A percentile compares a stretch with the other conserved stretches of the same genome.
Conservation (phyloP, 345 rosid species). For the Camelina hispida region DNA sequence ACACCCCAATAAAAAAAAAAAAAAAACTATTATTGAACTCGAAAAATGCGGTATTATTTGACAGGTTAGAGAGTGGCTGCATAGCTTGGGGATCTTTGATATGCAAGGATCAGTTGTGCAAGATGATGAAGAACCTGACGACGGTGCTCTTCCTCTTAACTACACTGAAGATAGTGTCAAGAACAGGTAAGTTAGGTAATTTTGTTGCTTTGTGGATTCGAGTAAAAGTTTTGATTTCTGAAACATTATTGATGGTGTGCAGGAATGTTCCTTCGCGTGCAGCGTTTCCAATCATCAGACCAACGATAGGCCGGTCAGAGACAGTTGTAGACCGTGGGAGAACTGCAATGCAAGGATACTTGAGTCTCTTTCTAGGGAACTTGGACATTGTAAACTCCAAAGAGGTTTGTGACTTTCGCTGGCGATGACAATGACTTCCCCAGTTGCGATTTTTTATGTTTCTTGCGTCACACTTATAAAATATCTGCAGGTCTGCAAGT, state of each 20-base stretch:
- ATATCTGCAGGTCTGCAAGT: constrained; percentile 78
- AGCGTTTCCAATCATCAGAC: constrained; percentile 76
- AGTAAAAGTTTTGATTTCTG: not conserved
- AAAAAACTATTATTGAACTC: not conserved
- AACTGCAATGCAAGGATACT: constrained; percentile 85
- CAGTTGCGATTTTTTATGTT: constrained; percentile 2
- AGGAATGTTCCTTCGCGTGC: constrained; percentile 85
- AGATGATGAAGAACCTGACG: constrained; percentile 93
- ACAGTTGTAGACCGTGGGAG: constrained; percentile 69
- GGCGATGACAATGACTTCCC: not conserved
- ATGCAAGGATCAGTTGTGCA: constrained; percentile 64
- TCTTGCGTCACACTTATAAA: constrained; percentile 26
- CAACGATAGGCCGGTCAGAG: constrained; percentile 71
- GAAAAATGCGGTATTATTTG: not conserved
- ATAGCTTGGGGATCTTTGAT: constrained; percentile 83
- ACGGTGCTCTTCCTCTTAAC: constrained; percentile 74
- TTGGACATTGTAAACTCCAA: constrained; percentile 82
- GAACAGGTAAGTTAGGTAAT: constrained; percentile 54
- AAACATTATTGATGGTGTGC: constrained; percentile 28
- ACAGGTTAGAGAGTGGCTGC: constrained; percentile 92
- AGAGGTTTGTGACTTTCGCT: constrained; percentile 57
- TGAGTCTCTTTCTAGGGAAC: constrained; percentile 88
- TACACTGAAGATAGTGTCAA: constrained; percentile 66
- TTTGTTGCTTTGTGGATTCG: not conserved
- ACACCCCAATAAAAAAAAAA: not conserved